Base-by-base conservation (phyloP, 2,329 filamentous ascomycete species). In the Cladophialophora yegresii region DNA sequence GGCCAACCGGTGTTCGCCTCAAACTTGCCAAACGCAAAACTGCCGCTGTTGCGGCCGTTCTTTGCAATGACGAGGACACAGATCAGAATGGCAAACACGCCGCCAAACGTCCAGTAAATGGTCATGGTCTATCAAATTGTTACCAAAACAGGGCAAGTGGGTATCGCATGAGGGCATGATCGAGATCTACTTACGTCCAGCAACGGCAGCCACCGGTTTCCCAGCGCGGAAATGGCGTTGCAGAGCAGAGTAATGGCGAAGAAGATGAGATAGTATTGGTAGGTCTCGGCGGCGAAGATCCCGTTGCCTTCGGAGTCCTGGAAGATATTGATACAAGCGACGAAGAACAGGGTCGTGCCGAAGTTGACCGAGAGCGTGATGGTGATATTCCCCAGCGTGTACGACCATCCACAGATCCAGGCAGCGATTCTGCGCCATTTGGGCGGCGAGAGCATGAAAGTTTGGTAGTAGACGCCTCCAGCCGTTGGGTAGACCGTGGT, bases 311-410 rank as follows among this genome's bases (percentile, higher is more conserved):
- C 75, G 10, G 75, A 76, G 55, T 75, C 74, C 66, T 81, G 78
- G 71, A 84, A 86, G 61, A 85, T 79, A 70, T 85, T 84, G 73
- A 85, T 77, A 69, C 82, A 84, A 53, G 79, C 81, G 68, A 83
- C 77, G 57, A 85, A 74, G 75, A 63, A 58, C 4, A 58, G 40
- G 28, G 55, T 58, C n/a, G 82, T 83, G 72, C 89, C 90, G 71
- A 92, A 92, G 79, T 91, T 51, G 73, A 92, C 89, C 20, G 89
- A 85, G n/a, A 92, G 81, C 0, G 89, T 92, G 70, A 93, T 93
- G 69, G 88, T 91, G 75, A 92, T 88, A 77, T 92, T 92, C 64
- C 90, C 90, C 58, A 91, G 86, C 20, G 91, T 84, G 73, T 90
- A 92, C 23, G 88, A 80, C 89, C 89, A 92, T 65, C 89, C 89